Evolutionary conservation across 2,329 filamentous ascomycete genomes (phyloP), one percentile per base, ranked within the genome.

Genomic region (Ascochyta pisi): DNA sequence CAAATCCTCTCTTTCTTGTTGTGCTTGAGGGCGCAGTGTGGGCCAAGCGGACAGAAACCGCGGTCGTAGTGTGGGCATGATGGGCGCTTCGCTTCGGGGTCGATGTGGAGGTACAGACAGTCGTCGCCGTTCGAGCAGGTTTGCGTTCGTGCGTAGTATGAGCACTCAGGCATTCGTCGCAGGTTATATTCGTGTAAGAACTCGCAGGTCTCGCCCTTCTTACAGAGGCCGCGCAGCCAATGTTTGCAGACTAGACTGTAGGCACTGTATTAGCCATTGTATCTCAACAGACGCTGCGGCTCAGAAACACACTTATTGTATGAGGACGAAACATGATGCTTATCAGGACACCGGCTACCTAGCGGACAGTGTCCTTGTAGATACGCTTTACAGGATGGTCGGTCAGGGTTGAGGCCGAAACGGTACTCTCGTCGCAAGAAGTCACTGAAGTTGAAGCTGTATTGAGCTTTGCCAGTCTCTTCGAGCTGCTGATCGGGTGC

Each of bases 171-270:
- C 92, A 98, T 98, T 77, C 95, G 93, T 62, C 95, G 88, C 66
- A 99, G 85, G 79, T 99, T 98, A 82, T 97, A 99, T 79, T 98
- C 95, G 83, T 99, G 95, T 44, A 98, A 83, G 71, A 98, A 99
- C 81, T 99, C 95, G 86, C 95, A 99, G 65, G 88, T 86, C 73
- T 97, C 89, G 69, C 94, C 95, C 79, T 98, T 98, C 75, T 99
- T 99, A 83, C 95, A 99, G 19, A 99, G 86, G 0, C 93, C 94
- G 63, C 96, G 91, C 71, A 98, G 87, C 88, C 95, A 98, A 83
- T 98, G 95, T 81, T 99, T 99, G 86, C 95, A 99, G 58, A 99
- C 94, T 15, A 98, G 86, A 46, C 81, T 85, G 35, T 37, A 9
- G 26, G 12, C 27, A 8, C 9, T n/a, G 1, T 50, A 50, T 66